Evolutionary conservation across 768 basidiomycete species (phyloP).

Genomic region (Tricholoma matsutake): DNA sequence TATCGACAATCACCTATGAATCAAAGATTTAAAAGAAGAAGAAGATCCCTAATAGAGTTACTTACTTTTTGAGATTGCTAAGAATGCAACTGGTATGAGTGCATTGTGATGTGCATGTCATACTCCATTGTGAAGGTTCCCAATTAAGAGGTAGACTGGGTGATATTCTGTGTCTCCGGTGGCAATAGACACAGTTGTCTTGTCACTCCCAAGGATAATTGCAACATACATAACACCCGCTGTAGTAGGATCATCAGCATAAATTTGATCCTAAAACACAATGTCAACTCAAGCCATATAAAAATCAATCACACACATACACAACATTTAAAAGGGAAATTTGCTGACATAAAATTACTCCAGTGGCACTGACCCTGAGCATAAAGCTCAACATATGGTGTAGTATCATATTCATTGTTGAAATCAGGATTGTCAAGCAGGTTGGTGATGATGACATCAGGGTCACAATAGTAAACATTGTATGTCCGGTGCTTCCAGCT

Average conservation of each 20-base stretch:
- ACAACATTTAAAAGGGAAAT: constrained; percentile 29
- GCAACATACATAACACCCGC: neutral
- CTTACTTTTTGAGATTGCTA: neutral
- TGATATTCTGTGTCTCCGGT: neutral
- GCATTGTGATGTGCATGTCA: too few relatives aligned
- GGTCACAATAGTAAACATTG: constrained; percentile 23
- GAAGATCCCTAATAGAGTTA: neutral
- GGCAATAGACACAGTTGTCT: neutral
- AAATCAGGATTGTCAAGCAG: constrained; percentile 29
- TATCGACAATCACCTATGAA: neutral
- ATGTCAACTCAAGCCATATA: neutral
- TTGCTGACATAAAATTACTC: constrained; percentile 33
- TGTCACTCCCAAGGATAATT: neutral
- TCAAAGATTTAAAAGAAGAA: neutral
- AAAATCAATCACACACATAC: constrained; percentile 4
- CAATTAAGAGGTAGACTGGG: neutral
- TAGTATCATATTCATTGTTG: constrained; percentile 20
- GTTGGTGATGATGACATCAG: constrained; percentile 17
- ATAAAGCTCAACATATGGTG: constrained; percentile 21
- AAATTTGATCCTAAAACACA: neutral
- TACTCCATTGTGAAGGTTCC: too few relatives aligned
- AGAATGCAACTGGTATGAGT: neutral
- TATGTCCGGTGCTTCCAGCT: constrained; percentile 19
- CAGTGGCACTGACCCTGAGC: constrained; percentile 15
- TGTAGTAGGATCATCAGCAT: neutral